Evolutionary conservation across 768 basidiomycete species (phyloP).

Genomic region (Suillus occidentalis): DNA sequence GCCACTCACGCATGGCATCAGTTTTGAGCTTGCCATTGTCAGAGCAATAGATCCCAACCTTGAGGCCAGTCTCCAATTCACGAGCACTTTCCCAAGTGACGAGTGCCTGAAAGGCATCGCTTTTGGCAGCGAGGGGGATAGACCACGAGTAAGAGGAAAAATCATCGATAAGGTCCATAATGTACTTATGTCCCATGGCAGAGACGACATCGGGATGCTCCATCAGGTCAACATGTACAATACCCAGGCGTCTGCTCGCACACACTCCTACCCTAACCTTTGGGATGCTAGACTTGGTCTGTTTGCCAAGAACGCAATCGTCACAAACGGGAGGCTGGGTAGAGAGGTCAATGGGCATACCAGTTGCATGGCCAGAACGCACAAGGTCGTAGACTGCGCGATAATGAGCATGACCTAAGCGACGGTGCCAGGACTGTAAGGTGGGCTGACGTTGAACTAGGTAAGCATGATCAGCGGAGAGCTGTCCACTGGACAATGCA

Average conservation of each 20-base stretch:
- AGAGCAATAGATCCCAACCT: conserved; percentile 16
- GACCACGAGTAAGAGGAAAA: conserved; percentile 27
- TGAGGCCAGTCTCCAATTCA: conserved; percentile 21
- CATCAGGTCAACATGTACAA: conserved; percentile 28
- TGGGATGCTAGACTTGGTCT: neutral
- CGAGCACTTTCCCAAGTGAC: conserved; percentile 27
- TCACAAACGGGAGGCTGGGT: conserved; percentile 18
- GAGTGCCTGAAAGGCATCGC: conserved; percentile 22
- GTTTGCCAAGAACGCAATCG: neutral
- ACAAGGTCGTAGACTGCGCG: conserved; percentile 26
- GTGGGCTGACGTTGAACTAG: conserved; percentile 7
- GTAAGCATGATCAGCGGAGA: conserved; percentile 19
- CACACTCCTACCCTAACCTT: conserved; percentile 22
- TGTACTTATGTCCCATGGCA: neutral
- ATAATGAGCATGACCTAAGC: conserved; percentile 30
- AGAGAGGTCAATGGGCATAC: conserved; percentile 10
- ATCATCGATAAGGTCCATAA: conserved; percentile 13
- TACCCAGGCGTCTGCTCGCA: conserved; percentile 16
- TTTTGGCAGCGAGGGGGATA: conserved; percentile 29
- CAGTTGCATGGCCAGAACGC: neutral
- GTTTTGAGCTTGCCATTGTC: conserved; percentile 28
- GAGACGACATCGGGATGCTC: neutral
- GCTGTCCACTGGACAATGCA: neutral
- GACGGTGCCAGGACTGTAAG: conserved; percentile 29
- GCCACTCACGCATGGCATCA: conserved; percentile 12